Evolutionary conservation across 345 rosid genomes (phyloP), one percentile per base, ranked within the genome.

Genomic region (Murraya koenigii): DNA sequence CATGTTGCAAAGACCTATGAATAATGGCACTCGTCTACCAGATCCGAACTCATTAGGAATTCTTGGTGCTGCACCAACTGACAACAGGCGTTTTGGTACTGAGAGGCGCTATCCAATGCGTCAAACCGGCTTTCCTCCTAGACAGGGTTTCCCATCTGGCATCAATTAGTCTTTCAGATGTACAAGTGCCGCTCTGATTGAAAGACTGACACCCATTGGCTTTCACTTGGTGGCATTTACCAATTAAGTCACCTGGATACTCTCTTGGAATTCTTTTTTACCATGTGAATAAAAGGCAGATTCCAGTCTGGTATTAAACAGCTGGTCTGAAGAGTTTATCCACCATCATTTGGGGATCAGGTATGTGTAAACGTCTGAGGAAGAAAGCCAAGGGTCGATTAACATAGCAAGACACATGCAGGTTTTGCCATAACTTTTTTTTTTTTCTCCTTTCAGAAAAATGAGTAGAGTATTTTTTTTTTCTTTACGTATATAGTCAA

Each of bases 31-130:
- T 61, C 89, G 83, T 61, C 13, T 77, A 38, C 64, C 85, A 3
- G 94, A 94, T 85, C 93, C 97, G 63, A 94, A 79, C 75, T 91
- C 98, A 0, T 71, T 91, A 66, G 99, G 99, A 55, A 97, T 97
- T 84, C 97, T 97, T 6, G 99, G 99, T 68, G 97, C 98, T 4
- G 94, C 89, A 39, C 99, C 99, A 22, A 81, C 97, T 9, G 97
- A 89, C 80, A 72, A 36, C 71, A 85, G 88, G 71, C 87, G 86
- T 22, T 78, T 88, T 49, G 81, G 49, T 72, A 86, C 79, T 2
- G 90, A 88, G 77, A 90, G 95, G 80, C 88, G 88, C 69, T 81
- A 79, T 63, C 85, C 94, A 66, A 77, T 74, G 80, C 97, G 91
- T 26, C 92, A 85, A 77, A 73, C 93, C 58, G 88, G 99, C 66